Evolutionary conservation across 768 basidiomycete species (phyloP).

Genomic region (Termitomyces sp.): DNA sequence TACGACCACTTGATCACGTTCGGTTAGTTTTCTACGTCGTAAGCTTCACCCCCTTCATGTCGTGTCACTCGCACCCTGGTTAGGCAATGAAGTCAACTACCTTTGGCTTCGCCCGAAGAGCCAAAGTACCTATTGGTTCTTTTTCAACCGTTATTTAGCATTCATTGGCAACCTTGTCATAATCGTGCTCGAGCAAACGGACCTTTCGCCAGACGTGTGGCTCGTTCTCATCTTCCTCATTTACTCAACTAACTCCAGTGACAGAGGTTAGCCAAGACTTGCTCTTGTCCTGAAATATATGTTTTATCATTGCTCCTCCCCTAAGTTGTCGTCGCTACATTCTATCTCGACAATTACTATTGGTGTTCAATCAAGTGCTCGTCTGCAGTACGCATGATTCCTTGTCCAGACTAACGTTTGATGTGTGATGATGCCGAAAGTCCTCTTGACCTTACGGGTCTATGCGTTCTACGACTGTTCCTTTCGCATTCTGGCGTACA

Average conservation of each 20-base stretch:
- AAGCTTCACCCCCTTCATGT: background rate
- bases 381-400: slow-evolving; percentile 37
- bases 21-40: slow-evolving; percentile 16
- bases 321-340: slow-evolving; percentile 34
- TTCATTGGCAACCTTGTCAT: slow-evolving; percentile 33
- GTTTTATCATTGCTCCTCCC: background rate
- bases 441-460: slow-evolving; percentile 41
- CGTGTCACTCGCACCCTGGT: background rate
- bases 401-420: background rate
- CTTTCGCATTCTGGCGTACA: slow-evolving; percentile 25
- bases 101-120: slow-evolving; percentile 40
- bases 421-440: slow-evolving; percentile 17
- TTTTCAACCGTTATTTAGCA: slow-evolving; percentile 45
- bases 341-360: slow-evolving; percentile 34
- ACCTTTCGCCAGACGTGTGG: slow-evolving; percentile 21
- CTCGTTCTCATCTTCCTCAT: background rate
- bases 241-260: background rate
- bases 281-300: background rate
- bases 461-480: slow-evolving; percentile 38
- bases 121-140: slow-evolving; percentile 37
- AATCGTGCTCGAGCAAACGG: slow-evolving; percentile 23
- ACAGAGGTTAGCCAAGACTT: slow-evolving; percentile 10
- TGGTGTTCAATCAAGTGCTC: slow-evolving; percentile 39
- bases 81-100: slow-evolving; percentile 34
- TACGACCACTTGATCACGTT: slow-evolving; percentile 35